These are phyloP conservation scores for Leptodontidium sp. DNA, from an alignment of 2,329 filamentous ascomycete genomes.

Conservation along the genomic window DNA sequence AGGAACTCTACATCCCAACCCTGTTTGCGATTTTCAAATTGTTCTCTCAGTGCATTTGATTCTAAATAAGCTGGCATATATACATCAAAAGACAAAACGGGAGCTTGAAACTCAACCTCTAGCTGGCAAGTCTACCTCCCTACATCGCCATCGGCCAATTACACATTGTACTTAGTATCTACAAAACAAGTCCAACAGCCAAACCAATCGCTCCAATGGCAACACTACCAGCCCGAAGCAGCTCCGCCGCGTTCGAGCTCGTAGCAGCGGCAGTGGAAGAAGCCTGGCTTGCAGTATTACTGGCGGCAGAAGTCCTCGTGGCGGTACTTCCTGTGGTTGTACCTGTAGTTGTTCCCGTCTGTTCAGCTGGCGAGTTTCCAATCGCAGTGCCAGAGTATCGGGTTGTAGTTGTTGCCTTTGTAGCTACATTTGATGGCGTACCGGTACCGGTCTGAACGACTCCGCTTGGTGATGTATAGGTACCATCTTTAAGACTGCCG, in stretches of 20 bases:
- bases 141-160: no score
- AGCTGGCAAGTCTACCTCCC: no score
- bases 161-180: neutral
- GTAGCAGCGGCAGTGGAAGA: constrained; percentile 5
- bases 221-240: neutral
- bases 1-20: no score
- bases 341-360: neutral
- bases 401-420: neutral
- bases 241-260: constrained; percentile 7
- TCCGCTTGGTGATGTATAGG: constrained; percentile 14
- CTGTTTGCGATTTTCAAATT: no score
- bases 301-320: constrained; percentile 1
- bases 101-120: no score
- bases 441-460: constrained; percentile 17
- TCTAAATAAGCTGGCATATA: no score
- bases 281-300: neutral
- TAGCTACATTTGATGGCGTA: constrained; percentile 9
- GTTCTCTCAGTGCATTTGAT: no score
- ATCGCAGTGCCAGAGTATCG: neutral
- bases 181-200: constrained; percentile 12
- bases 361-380: neutral
- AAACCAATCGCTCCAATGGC: constrained; percentile 11
- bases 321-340: neutral
- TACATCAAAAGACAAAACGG: no score
- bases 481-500: constrained; percentile 15